Evolutionary conservation across 805 yeast genomes (phyloP), one percentile per base, ranked within the genome.

Genomic region (Kodamaea hsintzibuensis): DNA sequence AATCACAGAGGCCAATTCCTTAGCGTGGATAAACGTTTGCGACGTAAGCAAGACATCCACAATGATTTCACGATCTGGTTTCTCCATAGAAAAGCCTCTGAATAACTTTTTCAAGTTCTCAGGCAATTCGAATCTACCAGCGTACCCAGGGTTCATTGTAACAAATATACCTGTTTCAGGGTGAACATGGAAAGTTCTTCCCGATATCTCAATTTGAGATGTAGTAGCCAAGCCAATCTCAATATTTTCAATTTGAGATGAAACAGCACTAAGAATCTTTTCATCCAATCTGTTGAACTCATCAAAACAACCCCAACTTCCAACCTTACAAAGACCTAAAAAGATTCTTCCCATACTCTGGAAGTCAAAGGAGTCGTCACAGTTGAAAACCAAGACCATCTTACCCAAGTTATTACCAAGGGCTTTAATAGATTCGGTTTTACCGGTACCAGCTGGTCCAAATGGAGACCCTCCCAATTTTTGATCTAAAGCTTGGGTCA

Each of bases 361-460:
- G 62, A 80, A 88, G 62, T 92, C 96, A 72, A 90, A 93, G 0
- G 89, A 73, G 49, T 92, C 96, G 62, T 93, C 98, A 72, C 98
- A 93, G 64, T 91, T 86, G 67, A 93, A 92, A 0, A 93, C 97
- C 9, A 88, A 67, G 0, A 91, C 97, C 81, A 84, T 82, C 54
- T 83, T 79, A 7, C 98, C 98, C 7, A 93, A 71, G 39, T 82
- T 83, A 42, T 83, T 83, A 1, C 95, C 97, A 30, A 92, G 72
- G 0, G 96, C 89, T 65, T 93, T 93, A 22, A 93, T 79, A 0
- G 96, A 80, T 65, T 93, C 98, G 0, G 98, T 93, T 65, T 93
- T 93, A 59, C 98, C 98, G 0, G 98, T 93, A 42, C 98, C 98
- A 2, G 98, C 97, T 1, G 98, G 98, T 0, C 98, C 98, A 68